A percentile compares a stretch with the other conserved stretches of the same genome.
Conservation (phyloP, 495 filamentous ascomycete genomes). For the Bombardia bombarda region DNA sequence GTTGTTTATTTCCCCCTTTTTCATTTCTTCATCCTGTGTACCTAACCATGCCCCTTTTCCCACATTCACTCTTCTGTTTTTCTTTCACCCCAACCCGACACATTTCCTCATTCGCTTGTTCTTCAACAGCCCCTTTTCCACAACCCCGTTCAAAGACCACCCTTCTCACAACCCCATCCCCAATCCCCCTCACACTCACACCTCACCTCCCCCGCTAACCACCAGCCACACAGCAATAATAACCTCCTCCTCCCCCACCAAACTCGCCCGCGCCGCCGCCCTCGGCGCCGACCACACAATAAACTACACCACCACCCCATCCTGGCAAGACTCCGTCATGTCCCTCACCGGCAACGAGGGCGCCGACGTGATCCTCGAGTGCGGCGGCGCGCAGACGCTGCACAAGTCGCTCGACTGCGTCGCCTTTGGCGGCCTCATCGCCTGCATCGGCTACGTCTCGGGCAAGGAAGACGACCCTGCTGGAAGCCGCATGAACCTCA, state of each 20-base stretch:
- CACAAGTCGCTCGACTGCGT: slow-evolving; percentile 7
- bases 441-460: slow-evolving; percentile 10
- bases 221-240: too few relatives aligned
- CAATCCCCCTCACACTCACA: too few relatives aligned
- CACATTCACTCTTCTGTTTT: too few relatives aligned
- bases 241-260: slow-evolving; percentile 30
- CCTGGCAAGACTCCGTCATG: slow-evolving; percentile 15
- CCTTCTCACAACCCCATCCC: too few relatives aligned
- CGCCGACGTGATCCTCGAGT: slow-evolving; percentile 23
- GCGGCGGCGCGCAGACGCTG: slow-evolving; percentile 13
- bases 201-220: too few relatives aligned
- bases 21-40: too few relatives aligned
- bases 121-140: too few relatives aligned
- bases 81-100: too few relatives aligned
- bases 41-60: too few relatives aligned
- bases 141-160: too few relatives aligned
- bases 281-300: slow-evolving; percentile 5
- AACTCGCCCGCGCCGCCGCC: slow-evolving; percentile 7
- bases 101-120: too few relatives aligned
- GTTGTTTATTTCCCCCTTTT: too few relatives aligned
- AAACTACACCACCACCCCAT: slow-evolving; percentile 21
- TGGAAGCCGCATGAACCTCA: slow-evolving; percentile 29
- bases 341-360: slow-evolving; percentile 22
- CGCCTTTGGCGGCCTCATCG: slow-evolving; percentile 3
- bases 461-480: slow-evolving; percentile 24